These are phyloP conservation scores for Petunia hybrid DNA, from an alignment of 305 asterid genomes.

Conservation along the genomic window DNA sequence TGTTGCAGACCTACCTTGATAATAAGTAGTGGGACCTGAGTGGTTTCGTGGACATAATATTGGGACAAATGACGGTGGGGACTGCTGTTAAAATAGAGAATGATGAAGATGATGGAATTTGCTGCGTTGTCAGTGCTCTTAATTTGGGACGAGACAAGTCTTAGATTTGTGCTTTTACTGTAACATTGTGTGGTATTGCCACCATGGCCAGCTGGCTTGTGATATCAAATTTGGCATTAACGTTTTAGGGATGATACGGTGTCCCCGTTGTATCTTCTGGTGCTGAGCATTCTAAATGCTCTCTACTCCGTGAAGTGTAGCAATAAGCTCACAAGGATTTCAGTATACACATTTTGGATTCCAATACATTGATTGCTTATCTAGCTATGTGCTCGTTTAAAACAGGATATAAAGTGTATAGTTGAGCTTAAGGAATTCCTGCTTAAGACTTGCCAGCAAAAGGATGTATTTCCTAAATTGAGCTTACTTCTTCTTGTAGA, in stretches of 20 bases:
- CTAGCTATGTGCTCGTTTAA: constrained; percentile 20
- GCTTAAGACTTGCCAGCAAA: constrained; percentile 60
- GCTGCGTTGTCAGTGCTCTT: constrained; percentile 71
- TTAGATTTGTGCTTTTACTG: neutral
- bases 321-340: neutral
- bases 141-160: constrained; percentile 76
- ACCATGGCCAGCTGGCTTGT: neutral
- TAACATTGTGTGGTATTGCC: too few species aligned
- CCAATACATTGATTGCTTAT: constrained; percentile 18
- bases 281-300: neutral
- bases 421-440: constrained; percentile 70
- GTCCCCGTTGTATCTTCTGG: constrained; percentile 21
- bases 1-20: constrained; percentile 79
- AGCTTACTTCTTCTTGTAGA: too few species aligned
- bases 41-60: constrained; percentile 82
- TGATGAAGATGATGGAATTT: constrained; percentile 85
- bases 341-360: neutral
- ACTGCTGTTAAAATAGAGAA: constrained; percentile 83
- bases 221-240: constrained; percentile 7
- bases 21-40: constrained; percentile 81
- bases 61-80: constrained; percentile 90
- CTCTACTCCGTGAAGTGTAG: neutral
- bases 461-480: too few species aligned
- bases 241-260: neutral
- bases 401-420: constrained; percentile 64